Evolutionary conservation across 1,284 basidiomycete species (phyloP), one percentile per base, ranked within the genome.

Genomic region (Moniliella sp.): DNA sequence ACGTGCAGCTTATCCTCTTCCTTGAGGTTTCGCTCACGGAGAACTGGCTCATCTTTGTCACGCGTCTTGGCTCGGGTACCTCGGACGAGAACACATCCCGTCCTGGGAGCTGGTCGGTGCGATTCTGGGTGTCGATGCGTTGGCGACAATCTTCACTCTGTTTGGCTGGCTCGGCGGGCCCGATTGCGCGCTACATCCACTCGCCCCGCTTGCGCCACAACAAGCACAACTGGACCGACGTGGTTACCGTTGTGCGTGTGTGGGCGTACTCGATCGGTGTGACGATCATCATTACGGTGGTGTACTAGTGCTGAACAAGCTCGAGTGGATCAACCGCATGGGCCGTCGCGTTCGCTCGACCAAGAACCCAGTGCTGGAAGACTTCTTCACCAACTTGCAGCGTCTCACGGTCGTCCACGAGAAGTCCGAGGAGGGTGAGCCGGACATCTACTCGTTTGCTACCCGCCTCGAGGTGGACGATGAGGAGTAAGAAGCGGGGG

Each of bases 81-180:
- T 53, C 49, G 16, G 51, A 54, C 42, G 45, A 65, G 36, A 65
- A 64, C 4, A n/a, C 4, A 61, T 56, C 32, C 67, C 66, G 25
- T 66, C 65, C 12, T 67, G 62, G 62, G 65, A 67, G 50, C 61
- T 68, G 3, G 53, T 67, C 28, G 66, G 60, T 32, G 69, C 69
- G 27, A 65, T 70, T 23, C 45, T 66, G 4, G 65, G 61, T 33
- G 66, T 69, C 40, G 69, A 70, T 44, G 60, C 67, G 35, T 56
- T 70, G 35, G 67, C 69, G 4, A 65, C 64, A 11, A 38, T 69
- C 38, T 68, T 69, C 52, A 56, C 62, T 27, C 44, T 67, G 28
- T 70, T 66, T 46, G 69, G 69, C 29, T 70, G 69, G 69, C 57
- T 70, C 32, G 65, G 65, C 27, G 68, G 67, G n/a, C n/a, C n/a